Percentiles rank a stretch among this genome's conserved stretches.
Evolutionary conservation across 495 filamentous ascomycete genomes (phyloP).

Genomic region (Talaromyces borbonicus): DNA sequence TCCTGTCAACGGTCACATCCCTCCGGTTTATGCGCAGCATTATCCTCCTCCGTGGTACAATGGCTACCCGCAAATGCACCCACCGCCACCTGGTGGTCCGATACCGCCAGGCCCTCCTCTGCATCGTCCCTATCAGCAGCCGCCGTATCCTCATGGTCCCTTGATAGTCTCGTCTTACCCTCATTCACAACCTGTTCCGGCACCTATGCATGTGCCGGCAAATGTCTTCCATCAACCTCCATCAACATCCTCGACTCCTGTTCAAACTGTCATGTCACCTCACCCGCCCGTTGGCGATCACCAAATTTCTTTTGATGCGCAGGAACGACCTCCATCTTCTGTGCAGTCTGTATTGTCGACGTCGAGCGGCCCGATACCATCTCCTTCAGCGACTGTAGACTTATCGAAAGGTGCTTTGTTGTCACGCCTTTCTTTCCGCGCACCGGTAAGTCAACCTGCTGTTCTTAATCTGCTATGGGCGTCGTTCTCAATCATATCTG

Average conservation of each 20-base stretch:
- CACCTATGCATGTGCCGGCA: constrained; percentile 29
- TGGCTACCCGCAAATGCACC: constrained; percentile 38
- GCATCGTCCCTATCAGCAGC: constrained; percentile 27
- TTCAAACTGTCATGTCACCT: constrained; percentile 35
- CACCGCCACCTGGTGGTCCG: constrained; percentile 10
- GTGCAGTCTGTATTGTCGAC: constrained; percentile 17
- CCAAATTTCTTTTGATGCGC: constrained; percentile 22
- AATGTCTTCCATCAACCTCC: constrained; percentile 30
- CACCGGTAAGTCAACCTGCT: constrained; percentile 46
- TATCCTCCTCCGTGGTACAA: constrained; percentile 39
- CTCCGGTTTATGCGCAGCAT: constrained; percentile 32
- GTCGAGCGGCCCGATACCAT: constrained; percentile 22
- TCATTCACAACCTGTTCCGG: constrained; percentile 32
- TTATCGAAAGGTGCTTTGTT: constrained; percentile 15
- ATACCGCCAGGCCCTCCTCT: constrained; percentile 12
- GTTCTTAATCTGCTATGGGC: too few relatives aligned
- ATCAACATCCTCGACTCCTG: constrained; percentile 25
- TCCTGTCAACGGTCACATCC: constrained; percentile 35
- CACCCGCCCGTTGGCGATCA: constrained; percentile 16
- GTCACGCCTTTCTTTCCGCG: constrained; percentile 41
- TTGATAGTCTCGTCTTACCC: constrained; percentile 43
- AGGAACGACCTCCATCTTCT: constrained; percentile 22
- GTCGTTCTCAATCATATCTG: constrained; percentile 6
- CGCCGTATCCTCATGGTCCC: constrained; percentile 28
- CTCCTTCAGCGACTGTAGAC: constrained; percentile 21